These are phyloP conservation scores for Lentinula boryana DNA, from an alignment of 768 basidiomycete species.

Conservation along the genomic window DNA sequence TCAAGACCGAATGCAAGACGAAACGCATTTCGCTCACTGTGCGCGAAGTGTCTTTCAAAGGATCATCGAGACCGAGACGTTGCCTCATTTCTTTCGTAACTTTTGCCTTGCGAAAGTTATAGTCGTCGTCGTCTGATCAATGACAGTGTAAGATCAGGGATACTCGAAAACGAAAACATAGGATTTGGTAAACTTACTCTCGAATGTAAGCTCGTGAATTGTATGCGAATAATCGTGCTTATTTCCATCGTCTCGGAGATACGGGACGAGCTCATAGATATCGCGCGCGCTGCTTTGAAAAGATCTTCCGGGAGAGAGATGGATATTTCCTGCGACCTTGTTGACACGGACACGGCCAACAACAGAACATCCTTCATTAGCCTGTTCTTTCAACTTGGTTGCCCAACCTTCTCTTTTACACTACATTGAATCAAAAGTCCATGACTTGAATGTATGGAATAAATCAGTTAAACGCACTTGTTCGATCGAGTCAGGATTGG, in stretches of 20 bases:
- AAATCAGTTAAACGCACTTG: conserved; percentile 51
- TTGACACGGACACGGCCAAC: conserved; percentile 90
- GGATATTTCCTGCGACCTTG: conserved; percentile 94
- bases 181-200: conserved; percentile 26
- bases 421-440: conserved; percentile 29
- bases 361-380: conserved; percentile 91
- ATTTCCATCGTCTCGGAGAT: conserved; percentile 81
- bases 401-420: conserved; percentile 94
- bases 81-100: conserved; percentile 58
- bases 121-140: conserved; percentile 68
- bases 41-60: conserved; percentile 63
- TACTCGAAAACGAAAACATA: not conserved
- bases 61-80: conserved; percentile 71
- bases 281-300: conserved; percentile 83
- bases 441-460: not conserved
- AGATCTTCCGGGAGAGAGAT: conserved; percentile 88
- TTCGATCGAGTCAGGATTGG: conserved; percentile 84
- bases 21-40: conserved; percentile 33
- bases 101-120: conserved; percentile 59
- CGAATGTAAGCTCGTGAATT: conserved; percentile 78
- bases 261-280: conserved; percentile 88
- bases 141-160: not conserved
- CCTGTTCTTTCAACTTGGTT: conserved; percentile 87
- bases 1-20: not conserved
- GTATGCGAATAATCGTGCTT: conserved; percentile 92